These are phyloP conservation scores for Hibiscus tridactylites DNA, from an alignment of 345 rosid species.

Conservation along the genomic window DNA sequence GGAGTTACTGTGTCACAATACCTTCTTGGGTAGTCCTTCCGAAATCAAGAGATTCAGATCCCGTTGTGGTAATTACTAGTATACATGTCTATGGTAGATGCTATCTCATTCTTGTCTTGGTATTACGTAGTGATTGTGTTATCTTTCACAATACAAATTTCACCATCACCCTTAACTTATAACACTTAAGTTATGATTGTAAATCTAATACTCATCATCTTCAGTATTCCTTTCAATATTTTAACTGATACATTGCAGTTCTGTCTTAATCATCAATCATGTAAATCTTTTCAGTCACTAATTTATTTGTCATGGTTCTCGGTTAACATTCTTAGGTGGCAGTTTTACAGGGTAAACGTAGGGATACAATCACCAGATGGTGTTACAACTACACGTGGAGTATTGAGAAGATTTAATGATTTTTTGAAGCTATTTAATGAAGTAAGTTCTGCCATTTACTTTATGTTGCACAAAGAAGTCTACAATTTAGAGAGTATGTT, in stretches of 20 bases:
- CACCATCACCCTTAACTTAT: neutral
- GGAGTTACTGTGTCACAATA: conserved; percentile 90
- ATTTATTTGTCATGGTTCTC: conserved; percentile 3
- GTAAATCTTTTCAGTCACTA: neutral
- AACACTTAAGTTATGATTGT: neutral
- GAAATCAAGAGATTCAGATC: conserved; percentile 87
- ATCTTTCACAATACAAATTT: neutral
- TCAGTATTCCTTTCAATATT: neutral
- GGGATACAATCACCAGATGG: conserved; percentile 93
- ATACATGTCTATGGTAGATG: conserved; percentile 23
- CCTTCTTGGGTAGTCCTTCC: conserved; percentile 91
- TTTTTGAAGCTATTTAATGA: conserved; percentile 77
- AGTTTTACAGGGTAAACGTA: conserved; percentile 99
- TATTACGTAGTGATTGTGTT: conserved; percentile 3
- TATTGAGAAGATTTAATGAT: conserved; percentile 91
- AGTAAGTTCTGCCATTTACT: conserved; percentile 38
- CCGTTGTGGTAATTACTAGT: conserved; percentile 74
- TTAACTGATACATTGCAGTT: neutral
- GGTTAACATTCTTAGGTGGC: conserved; percentile 52
- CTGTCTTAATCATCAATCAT: neutral
- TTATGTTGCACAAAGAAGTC: neutral
- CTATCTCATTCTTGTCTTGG: conserved; percentile 10
- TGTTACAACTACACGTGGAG: conserved; percentile 51
- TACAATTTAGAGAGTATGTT: neutral
- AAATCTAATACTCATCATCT: neutral